These are phyloP conservation scores for Pelargonium fulgidum DNA, from an alignment of 441 rosid species.

Conservation along the genomic window DNA sequence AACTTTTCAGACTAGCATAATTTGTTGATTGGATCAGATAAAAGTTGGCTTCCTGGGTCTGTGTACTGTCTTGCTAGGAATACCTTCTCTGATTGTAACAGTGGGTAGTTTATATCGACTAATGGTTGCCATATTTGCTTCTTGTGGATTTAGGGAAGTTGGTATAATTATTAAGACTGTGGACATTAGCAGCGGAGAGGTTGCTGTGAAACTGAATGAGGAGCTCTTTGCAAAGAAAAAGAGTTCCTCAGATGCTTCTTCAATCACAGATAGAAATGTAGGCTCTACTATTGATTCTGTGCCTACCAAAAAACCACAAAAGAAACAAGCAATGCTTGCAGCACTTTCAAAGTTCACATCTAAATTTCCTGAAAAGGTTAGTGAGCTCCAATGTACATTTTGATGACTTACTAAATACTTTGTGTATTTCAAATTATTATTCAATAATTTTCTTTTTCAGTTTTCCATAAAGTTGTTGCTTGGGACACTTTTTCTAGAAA, in stretches of 20 bases:
- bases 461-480: neutral
- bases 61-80: neutral
- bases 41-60: neutral
- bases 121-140: constrained; percentile 16
- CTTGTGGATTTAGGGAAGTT: constrained; percentile 52
- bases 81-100: constrained; percentile 1
- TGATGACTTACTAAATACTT: neutral
- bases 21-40: neutral
- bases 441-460: neutral
- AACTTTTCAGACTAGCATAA: neutral
- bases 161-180: constrained; percentile 68
- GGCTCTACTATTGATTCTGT: constrained; percentile 30
- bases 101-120: constrained; percentile 16
- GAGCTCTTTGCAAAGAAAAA: constrained; percentile 57
- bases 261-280: constrained; percentile 32
- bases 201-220: constrained; percentile 63
- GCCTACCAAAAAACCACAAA: constrained; percentile 37
- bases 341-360: constrained; percentile 51
- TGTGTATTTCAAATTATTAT: too few relatives aligned
- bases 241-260: constrained; percentile 36
- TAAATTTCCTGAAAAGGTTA: constrained; percentile 85
- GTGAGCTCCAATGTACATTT: constrained; percentile 22
- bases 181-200: constrained; percentile 68
- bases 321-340: constrained; percentile 38
- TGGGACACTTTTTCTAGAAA: neutral